These are phyloP conservation scores for Ceratocystis alfenasii DNA, from an alignment of 2,329 filamentous ascomycete genomes.

Conservation along the genomic window DNA sequence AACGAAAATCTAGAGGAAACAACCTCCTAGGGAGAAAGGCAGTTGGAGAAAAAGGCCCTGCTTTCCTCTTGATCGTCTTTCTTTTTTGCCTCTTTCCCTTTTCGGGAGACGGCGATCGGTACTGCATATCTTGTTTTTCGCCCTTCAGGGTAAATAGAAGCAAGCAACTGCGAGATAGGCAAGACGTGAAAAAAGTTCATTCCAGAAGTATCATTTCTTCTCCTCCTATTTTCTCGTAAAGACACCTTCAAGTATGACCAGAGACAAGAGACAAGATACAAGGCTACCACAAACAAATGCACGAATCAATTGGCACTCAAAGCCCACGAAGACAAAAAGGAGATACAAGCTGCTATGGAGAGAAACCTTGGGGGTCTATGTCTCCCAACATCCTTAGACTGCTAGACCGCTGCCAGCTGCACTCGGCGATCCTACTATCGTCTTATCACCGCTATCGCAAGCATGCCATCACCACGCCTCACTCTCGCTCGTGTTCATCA, in stretches of 20 bases:
- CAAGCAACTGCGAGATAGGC: not conserved
- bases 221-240: not conserved
- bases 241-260: constrained; percentile 2
- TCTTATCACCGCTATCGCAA: not conserved
- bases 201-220: not conserved
- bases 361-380: not conserved
- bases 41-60: constrained; percentile 11
- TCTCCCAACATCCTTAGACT: not conserved
- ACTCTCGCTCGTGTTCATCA: not conserved
- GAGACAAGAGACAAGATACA: not conserved
- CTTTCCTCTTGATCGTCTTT: not conserved
- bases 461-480: not conserved
- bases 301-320: not conserved
- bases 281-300: not conserved
- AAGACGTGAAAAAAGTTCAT: not conserved
- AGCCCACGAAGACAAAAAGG: not conserved
- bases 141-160: not conserved
- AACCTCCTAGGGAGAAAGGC: not conserved
- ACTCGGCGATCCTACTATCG: no score
- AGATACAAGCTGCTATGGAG: not conserved
- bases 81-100: not conserved
- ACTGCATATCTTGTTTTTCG: not conserved
- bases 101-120: not conserved
- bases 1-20: not conserved
- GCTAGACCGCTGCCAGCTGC: no score